Evolutionary conservation across 148 eudicot species (phyloP).

Genomic region (Arctostaphylos glauca): DNA sequence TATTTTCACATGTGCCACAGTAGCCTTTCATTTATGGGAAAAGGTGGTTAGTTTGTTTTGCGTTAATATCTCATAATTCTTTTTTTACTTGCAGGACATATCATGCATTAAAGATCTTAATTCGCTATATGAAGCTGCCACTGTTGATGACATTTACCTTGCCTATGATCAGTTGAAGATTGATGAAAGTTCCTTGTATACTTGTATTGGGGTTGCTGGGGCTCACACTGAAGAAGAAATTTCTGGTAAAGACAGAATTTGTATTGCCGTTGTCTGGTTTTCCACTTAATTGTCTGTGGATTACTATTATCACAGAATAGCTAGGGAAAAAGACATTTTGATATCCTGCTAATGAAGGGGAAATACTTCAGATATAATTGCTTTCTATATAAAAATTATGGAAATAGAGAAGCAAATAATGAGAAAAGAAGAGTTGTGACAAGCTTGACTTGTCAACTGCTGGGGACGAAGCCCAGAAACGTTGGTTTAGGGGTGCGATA

Average conservation of each 20-base stretch:
- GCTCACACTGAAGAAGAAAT: conserved; percentile 62
- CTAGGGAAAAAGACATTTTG: background rate
- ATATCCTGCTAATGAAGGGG: background rate
- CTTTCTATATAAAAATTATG: background rate
- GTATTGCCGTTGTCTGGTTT: background rate
- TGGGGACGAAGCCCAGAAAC: background rate
- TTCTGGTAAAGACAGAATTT: conserved; percentile 40
- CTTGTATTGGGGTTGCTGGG: conserved; percentile 91
- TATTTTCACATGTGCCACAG: background rate
- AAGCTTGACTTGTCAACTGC: background rate
- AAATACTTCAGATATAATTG: background rate
- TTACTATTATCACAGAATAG: background rate
- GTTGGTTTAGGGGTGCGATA: background rate
- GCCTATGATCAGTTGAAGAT: conserved; percentile 87
- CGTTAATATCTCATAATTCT: background rate
- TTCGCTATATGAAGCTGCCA: conserved; percentile 71
- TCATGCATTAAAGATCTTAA: conserved; percentile 87
- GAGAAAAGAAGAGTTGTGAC: background rate
- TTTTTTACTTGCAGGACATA: conserved; percentile 54
- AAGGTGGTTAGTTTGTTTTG: background rate
- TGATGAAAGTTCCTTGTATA: conserved; percentile 79
- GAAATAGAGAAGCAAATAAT: background rate
- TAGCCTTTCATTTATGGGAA: background rate
- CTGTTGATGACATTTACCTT: conserved; percentile 66
- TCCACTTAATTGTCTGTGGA: background rate